Evolutionary conservation across 106 monocot genomes (phyloP).

Genomic region (Amphibolis antarctica): DNA sequence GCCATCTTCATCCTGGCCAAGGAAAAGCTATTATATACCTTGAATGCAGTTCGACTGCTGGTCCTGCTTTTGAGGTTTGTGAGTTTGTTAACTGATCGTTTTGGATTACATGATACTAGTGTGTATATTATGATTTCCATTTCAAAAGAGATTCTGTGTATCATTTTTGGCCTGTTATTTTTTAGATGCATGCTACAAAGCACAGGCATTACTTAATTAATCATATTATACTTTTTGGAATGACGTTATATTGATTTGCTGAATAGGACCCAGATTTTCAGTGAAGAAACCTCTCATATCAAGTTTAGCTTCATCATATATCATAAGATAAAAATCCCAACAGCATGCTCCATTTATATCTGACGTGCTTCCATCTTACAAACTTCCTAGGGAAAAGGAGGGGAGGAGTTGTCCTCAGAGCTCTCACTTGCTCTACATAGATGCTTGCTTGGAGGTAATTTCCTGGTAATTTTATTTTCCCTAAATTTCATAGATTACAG

Average conservation of each 20-base stretch:
- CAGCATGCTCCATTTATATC: too few relatives aligned
- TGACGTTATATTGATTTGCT: too few relatives aligned
- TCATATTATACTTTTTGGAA: too few relatives aligned
- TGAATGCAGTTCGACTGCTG: constrained; percentile 79
- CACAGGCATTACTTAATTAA: too few relatives aligned
- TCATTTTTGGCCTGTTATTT: neutral
- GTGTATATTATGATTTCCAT: neutral
- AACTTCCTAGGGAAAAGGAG: constrained; percentile 58
- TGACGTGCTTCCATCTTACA: too few relatives aligned
- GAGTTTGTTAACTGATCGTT: neutral
- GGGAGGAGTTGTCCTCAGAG: constrained; percentile 76
- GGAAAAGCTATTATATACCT: constrained; percentile 79
- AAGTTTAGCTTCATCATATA: neutral
- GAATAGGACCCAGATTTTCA: neutral
- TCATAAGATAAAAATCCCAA: neutral
- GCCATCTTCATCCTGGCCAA: constrained; percentile 51
- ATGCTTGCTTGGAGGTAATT: constrained; percentile 83
- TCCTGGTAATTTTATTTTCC: constrained; percentile 2
- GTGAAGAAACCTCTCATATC: neutral
- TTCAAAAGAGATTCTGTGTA: too few relatives aligned
- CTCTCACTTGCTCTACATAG: constrained; percentile 71
- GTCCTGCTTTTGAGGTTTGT: constrained; percentile 72
- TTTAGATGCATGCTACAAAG: too few relatives aligned
- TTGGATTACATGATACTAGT: neutral
- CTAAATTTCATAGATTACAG: too few relatives aligned